Evolutionary conservation across 2,329 filamentous ascomycete species (phyloP), one percentile per base, ranked within the genome.

Genomic region (Calonectria hawksworthii): DNA sequence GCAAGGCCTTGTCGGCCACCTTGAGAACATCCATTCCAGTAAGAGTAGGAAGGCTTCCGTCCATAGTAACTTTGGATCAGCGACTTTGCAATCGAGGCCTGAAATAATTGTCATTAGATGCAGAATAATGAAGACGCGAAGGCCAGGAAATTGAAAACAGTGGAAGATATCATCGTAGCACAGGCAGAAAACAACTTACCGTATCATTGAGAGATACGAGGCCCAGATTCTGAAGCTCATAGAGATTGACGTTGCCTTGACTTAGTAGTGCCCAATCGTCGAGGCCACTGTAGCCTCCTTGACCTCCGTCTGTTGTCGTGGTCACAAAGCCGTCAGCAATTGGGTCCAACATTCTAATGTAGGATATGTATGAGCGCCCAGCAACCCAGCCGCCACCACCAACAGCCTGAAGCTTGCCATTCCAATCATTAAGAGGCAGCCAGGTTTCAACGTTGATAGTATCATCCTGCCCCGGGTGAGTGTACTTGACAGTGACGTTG

Each of bases 401-500:
- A 10, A 77, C 69, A 34, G 74, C 72, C 34, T 75, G 67, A 5
- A 77, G 61, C n/a, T 64, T 30, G 0, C 64, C 70, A 44, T 76
- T 77, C 69, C 73, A 77, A 9, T 21, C 63, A 3, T 73, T 44
- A 23, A 63, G 56, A 1, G 74, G 76, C 0, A 76, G 59, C 74
- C 72, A 77, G 7, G 68, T 66, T 16, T 77, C 76, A 0, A 75
- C 72, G 23, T 75, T 65, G 9, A 77, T 67, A 14, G 30, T 59
- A 44, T 77, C 74, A 26, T 73, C 41, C 26, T 76, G 74, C 11
- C 74, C 74, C 5, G 74, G 69, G 28, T 77, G 74, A 0, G 76
- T 76, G 38, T 77, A 77, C 8, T 54, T 74, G 21, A 77, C 50
- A 3, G 76, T 77, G 11, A 77, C 72, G 30, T 76, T 77, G 38